Percentiles rank a stretch among this genome's conserved stretches.
phyloP scores from a whole-genome alignment of 164 flowering plant species.

The Stephania yunnanensis region DNA sequence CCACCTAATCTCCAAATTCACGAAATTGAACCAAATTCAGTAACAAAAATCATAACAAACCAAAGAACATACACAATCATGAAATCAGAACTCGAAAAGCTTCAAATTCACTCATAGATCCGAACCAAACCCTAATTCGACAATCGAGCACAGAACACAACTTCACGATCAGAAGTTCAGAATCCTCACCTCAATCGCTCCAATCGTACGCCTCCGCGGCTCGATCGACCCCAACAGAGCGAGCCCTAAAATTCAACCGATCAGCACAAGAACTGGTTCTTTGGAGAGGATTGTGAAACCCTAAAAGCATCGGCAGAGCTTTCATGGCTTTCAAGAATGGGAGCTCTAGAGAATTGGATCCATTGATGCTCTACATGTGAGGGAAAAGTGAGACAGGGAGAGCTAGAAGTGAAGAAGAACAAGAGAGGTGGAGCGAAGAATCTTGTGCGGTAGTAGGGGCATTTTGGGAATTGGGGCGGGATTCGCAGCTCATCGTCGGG shows the following conservation, averaged over 20 bases:
- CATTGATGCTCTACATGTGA: neutral
- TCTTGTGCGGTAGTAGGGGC: conserved; percentile 6
- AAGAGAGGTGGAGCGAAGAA: neutral
- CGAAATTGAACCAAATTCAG: neutral
- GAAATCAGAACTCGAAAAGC: neutral
- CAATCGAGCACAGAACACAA: neutral
- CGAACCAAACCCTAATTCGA: neutral
- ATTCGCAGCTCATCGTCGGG: conserved; percentile 2
- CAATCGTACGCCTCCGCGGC: neutral
- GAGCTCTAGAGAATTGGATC: neutral
- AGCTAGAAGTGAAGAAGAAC: neutral
- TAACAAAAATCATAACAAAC: neutral
- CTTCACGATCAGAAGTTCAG: conserved; percentile 4
- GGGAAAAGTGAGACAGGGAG: neutral
- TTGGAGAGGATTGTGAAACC: neutral
- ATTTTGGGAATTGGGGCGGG: neutral
- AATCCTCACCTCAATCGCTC: neutral
- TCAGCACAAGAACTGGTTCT: neutral
- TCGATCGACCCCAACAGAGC: conserved; percentile 1
- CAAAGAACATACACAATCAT: neutral
- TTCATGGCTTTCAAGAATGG: neutral
- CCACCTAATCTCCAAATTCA: neutral
- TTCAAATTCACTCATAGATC: neutral
- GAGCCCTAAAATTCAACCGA: conserved; percentile 6
- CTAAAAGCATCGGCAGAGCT: neutral